Base-by-base conservation (phyloP, 306 rosid species). In the Pueraria montana region DNA sequence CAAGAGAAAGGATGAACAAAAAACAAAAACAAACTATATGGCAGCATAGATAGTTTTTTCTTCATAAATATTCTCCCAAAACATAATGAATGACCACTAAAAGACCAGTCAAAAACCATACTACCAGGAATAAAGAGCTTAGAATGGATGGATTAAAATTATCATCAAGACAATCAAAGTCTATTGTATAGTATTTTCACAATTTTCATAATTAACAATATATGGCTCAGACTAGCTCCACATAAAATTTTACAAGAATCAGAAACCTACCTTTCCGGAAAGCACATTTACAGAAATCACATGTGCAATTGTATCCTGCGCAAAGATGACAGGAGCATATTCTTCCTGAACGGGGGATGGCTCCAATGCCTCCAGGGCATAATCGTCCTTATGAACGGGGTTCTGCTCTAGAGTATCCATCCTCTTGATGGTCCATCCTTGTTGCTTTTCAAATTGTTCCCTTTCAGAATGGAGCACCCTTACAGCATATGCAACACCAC, bases 401-500 rank as follows among this genome's bases (percentile, higher is more conserved):
- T 89, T 91, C 83, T 93, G 97, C 80, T 93, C 96, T 66, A 92
- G 53, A 50, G 90, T 84, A 80, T 95, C 96, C 99, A 96, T 91
- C 86, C 91, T 96, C 89, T 94, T 96, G 78, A 96, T 96, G 42
- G 87, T 94, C 99, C 99, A 96, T 17, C 98, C 99, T 75, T 96
- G 99, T 74, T 94, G 98, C 92, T 88, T 89, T 93, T 96, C 99
- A 43, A 96, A 96, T 65, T 87, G 97, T 74, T 94, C 98, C 87
- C 96, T 92, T 77, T 96, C 98, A 21, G 96, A 94, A 82, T 91
- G 97, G 79, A 96, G 98, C 86, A 94, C 99, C 87, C 99, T 90
- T 46, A 94, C 98, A 50, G 98, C 99, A 90, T 96, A 94, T 17
- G 99, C 99, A 91, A 96, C 99, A 16, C 99, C 99, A 85, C 98